phyloP scores from a whole-genome alignment of 2,329 filamentous ascomycete genomes.

The Colletotrichum echinochloae region DNA sequence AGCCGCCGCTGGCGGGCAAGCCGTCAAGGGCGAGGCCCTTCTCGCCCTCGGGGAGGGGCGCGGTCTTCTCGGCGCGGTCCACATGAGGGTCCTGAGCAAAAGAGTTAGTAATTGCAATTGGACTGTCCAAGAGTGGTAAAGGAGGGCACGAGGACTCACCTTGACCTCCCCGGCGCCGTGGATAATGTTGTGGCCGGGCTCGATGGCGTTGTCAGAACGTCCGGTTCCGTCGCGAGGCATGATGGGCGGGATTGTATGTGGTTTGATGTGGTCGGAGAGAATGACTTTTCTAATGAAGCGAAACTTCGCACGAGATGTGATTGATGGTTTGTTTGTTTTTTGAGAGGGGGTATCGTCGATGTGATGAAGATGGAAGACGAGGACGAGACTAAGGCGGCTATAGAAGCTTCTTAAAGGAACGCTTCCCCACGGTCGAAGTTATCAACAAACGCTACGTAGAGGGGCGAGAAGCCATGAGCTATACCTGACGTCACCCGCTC shows the following conservation, averaged over 20 bases:
- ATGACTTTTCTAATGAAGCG: not conserved
- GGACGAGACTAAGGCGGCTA: not conserved
- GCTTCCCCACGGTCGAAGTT: not conserved
- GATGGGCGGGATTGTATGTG: constrained; percentile 42
- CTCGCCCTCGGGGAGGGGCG: constrained; percentile 59
- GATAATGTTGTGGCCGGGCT: constrained; percentile 55
- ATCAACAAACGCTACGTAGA: not conserved
- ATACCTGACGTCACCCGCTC: constrained; percentile 26
- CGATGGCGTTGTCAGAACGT: constrained; percentile 59
- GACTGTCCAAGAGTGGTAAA: not conserved
- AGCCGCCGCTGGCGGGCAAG: constrained; percentile 57
- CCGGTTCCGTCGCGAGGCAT: constrained; percentile 66
- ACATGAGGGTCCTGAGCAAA: constrained; percentile 48
- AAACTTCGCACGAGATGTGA: not conserved
- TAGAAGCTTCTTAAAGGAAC: not conserved
- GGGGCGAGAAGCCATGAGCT: not conserved
- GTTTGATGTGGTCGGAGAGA: not conserved
- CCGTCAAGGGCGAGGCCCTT: constrained; percentile 57
- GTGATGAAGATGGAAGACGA: not conserved
- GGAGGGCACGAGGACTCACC: constrained; percentile 47
- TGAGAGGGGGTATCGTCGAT: not conserved
- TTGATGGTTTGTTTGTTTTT: not conserved
- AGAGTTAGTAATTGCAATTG: not conserved
- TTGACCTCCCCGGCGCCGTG: constrained; percentile 57
- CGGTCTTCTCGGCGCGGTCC: constrained; percentile 62